A percentile compares a stretch with the other conserved stretches of the same genome.
These are phyloP conservation scores for Xylaria sp. DNA, from an alignment of 2,329 filamentous ascomycete species.

Conservation along the genomic window DNA sequence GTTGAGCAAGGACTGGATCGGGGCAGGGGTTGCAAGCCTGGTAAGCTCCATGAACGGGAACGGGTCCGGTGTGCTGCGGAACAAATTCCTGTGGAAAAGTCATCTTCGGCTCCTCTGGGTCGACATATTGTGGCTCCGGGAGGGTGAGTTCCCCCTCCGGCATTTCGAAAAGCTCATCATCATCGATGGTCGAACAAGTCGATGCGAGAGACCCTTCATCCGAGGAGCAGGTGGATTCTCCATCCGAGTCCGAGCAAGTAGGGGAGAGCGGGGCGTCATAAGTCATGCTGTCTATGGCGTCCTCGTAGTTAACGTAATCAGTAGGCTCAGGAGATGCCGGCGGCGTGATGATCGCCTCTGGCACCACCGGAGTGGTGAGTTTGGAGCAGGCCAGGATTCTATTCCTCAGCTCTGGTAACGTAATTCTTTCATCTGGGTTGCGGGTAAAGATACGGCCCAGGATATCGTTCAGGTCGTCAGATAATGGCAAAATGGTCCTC, in stretches of 20 bases:
- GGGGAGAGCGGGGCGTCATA: slow-evolving; percentile 61
- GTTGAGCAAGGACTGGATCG: slow-evolving; percentile 47
- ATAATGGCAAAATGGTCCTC: slow-evolving; percentile 90
- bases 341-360: slow-evolving; percentile 53
- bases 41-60: slow-evolving; percentile 47
- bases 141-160: slow-evolving; percentile 57
- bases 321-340: slow-evolving; percentile 57
- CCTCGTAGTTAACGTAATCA: slow-evolving; percentile 62
- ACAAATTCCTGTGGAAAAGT: slow-evolving; percentile 61
- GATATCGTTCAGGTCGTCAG: slow-evolving; percentile 88
- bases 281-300: slow-evolving; percentile 59
- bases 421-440: slow-evolving; percentile 84
- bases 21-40: slow-evolving; percentile 51
- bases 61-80: slow-evolving; percentile 57
- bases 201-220: slow-evolving; percentile 68
- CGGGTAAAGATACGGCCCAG: slow-evolving; percentile 87
- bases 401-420: slow-evolving; percentile 80
- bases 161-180: slow-evolving; percentile 57
- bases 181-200: slow-evolving; percentile 63
- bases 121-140: slow-evolving; percentile 58
- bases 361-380: slow-evolving; percentile 69
- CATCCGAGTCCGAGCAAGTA: slow-evolving; percentile 58
- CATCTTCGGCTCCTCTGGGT: slow-evolving; percentile 59
- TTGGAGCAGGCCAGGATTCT: slow-evolving; percentile 80
- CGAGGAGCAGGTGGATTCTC: slow-evolving; percentile 59